A percentile compares a stretch with the other conserved stretches of the same genome.
phyloP scores from a whole-genome alignment of 371 early-diverging fungal species.

The Furculomyces boomerangus region DNA sequence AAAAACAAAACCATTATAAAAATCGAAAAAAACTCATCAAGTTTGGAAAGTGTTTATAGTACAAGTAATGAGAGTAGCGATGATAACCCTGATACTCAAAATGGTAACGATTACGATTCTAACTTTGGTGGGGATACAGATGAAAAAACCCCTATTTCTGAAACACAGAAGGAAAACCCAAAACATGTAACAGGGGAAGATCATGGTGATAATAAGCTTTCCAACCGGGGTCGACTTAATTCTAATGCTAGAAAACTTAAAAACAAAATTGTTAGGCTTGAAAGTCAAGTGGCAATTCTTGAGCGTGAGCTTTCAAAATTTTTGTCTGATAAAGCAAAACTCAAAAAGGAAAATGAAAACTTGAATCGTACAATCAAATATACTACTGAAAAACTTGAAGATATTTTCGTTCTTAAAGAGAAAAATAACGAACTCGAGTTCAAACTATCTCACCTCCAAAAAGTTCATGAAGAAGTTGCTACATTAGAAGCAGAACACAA shows the following conservation, averaged over 20 bases:
- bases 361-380: conserved; percentile 12
- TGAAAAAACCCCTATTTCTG: neutral
- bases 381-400: conserved; percentile 11
- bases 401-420: conserved; percentile 21
- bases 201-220: neutral
- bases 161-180: neutral
- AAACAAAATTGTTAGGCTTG: neutral
- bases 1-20: neutral
- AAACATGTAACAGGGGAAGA: neutral
- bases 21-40: neutral
- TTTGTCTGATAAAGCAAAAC: conserved; percentile 15
- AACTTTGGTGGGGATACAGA: neutral
- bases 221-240: no score
- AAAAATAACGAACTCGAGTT: conserved; percentile 18
- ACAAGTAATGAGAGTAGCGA: neutral
- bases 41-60: neutral
- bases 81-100: neutral
- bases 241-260: neutral
- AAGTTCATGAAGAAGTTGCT: conserved; percentile 11
- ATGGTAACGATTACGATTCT: neutral
- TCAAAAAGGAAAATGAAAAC: conserved; percentile 21
- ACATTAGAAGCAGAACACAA: conserved; percentile 15
- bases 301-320: conserved; percentile 23
- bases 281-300: conserved; percentile 7
- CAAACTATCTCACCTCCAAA: conserved; percentile 15